These are phyloP conservation scores for Silene uniflora DNA, from an alignment of 148 eudicot genomes.

Conservation along the genomic window DNA sequence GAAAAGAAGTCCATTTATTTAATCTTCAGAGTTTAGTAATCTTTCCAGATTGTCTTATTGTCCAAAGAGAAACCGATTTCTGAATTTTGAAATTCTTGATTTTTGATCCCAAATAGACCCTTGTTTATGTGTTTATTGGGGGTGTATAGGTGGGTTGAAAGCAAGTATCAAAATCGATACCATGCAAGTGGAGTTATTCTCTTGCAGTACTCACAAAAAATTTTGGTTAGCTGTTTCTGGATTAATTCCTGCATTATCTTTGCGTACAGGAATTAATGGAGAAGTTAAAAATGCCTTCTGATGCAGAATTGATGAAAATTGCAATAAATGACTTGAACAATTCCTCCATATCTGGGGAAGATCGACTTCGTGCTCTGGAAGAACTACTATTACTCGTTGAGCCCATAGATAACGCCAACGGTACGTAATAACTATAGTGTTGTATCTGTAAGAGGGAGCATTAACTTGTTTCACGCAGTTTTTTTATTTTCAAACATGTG, in stretches of 20 bases:
- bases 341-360: constrained; percentile 60
- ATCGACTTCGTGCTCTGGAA: constrained; percentile 65
- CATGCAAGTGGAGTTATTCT: not conserved
- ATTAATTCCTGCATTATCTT: constrained; percentile 10
- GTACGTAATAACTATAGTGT: constrained; percentile 31
- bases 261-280: constrained; percentile 72
- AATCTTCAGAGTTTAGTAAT: no score
- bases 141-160: not conserved
- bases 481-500: not conserved
- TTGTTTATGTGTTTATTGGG: not conserved
- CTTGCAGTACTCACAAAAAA: not conserved
- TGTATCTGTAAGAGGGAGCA: not conserved
- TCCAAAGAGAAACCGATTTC: not conserved
- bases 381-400: constrained; percentile 86
- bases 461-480: not conserved
- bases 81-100: not conserved
- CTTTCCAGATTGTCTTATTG: no score
- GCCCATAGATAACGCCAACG: constrained; percentile 88
- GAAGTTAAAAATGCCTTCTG: constrained; percentile 76
- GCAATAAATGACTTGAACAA: constrained; percentile 82
- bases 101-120: not conserved
- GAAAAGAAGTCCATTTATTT: no score
- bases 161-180: not conserved
- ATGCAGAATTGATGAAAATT: constrained; percentile 77
- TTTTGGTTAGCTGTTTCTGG: not conserved